phyloP scores from a whole-genome alignment of 768 basidiomycete genomes.

The Auriscalpium orientale region DNA sequence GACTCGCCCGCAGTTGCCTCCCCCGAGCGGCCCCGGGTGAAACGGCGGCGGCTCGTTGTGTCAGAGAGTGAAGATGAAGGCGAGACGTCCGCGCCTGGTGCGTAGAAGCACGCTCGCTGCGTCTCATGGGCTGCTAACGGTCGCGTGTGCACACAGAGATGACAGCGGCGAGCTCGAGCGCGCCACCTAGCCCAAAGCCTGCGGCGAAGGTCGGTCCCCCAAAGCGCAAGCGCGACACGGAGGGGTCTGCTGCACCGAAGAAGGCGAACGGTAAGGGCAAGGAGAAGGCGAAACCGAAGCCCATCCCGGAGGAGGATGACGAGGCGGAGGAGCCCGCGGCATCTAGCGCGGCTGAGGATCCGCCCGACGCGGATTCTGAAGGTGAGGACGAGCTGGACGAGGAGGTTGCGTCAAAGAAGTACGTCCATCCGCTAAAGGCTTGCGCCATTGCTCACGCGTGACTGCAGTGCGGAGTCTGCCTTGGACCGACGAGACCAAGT shows the following conservation, averaged over 20 bases:
- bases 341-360: constrained; percentile 18
- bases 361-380: constrained; percentile 20
- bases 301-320: constrained; percentile 7
- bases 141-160: neutral
- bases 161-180: constrained; percentile 8
- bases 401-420: constrained; percentile 63
- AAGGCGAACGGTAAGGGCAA: constrained; percentile 11
- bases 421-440: constrained; percentile 10
- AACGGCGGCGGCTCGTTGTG: constrained; percentile 45
- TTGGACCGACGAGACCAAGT: constrained; percentile 55
- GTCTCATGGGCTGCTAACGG: neutral
- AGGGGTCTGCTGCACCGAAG: neutral
- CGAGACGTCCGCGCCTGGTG: neutral
- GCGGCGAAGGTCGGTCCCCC: neutral
- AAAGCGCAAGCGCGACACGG: neutral
- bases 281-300: constrained; percentile 3
- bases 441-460: neutral
- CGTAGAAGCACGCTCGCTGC: neutral
- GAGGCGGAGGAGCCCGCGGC: constrained; percentile 15
- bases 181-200: neutral
- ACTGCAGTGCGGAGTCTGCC: constrained; percentile 57
- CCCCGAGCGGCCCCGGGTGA: constrained; percentile 30
- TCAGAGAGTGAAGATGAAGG: constrained; percentile 43
- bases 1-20: neutral
- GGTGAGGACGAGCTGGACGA: constrained; percentile 35